phyloP scores from a whole-genome alignment of 1,284 basidiomycete genomes.

The Phellinidium pouzarii region DNA sequence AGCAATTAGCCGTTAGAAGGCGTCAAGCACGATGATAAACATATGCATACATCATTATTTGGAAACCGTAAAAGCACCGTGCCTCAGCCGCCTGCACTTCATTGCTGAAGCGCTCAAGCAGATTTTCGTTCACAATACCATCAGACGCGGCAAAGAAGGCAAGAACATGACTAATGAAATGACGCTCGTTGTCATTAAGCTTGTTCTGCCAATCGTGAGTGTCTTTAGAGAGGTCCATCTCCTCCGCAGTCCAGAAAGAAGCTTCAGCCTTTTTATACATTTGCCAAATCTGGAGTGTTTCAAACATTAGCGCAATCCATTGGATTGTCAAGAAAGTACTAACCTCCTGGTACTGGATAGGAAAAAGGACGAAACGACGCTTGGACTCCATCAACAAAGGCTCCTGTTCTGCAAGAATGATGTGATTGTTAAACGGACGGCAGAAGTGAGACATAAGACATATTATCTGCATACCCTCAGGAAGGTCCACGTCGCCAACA shows the following conservation, averaged over 20 bases:
- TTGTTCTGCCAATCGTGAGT: slow-evolving; percentile 90
- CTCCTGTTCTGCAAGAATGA: slow-evolving; percentile 51
- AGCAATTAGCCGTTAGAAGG: slow-evolving; percentile 1
- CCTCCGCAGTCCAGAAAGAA: slow-evolving; percentile 97
- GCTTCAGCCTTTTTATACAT: slow-evolving; percentile 94
- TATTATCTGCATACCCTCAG: slow-evolving; percentile 21
- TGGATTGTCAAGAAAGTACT: slow-evolving; percentile 21
- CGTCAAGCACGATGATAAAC: slow-evolving; percentile 2
- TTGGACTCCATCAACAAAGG: slow-evolving; percentile 78
- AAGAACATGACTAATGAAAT: slow-evolving; percentile 94
- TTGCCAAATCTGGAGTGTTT: slow-evolving; percentile 74
- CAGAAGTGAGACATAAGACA: neutral
- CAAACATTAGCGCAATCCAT: slow-evolving; percentile 17
- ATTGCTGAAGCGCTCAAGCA: slow-evolving; percentile 90
- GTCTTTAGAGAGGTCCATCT: slow-evolving; percentile 96
- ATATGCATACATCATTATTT: slow-evolving; percentile 87
- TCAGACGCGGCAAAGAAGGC: slow-evolving; percentile 97
- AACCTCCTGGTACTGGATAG: slow-evolving; percentile 91
- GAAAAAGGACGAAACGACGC: slow-evolving; percentile 86
- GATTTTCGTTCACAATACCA: slow-evolving; percentile 97
- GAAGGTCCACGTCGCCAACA: slow-evolving; percentile 25
- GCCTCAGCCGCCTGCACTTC: slow-evolving; percentile 96
- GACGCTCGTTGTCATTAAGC: slow-evolving; percentile 89
- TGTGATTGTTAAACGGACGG: neutral
- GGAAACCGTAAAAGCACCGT: slow-evolving; percentile 98